Evolutionary conservation across 2,329 filamentous ascomycete genomes (phyloP).

Genomic region (Ramularia collo-cygni): DNA sequence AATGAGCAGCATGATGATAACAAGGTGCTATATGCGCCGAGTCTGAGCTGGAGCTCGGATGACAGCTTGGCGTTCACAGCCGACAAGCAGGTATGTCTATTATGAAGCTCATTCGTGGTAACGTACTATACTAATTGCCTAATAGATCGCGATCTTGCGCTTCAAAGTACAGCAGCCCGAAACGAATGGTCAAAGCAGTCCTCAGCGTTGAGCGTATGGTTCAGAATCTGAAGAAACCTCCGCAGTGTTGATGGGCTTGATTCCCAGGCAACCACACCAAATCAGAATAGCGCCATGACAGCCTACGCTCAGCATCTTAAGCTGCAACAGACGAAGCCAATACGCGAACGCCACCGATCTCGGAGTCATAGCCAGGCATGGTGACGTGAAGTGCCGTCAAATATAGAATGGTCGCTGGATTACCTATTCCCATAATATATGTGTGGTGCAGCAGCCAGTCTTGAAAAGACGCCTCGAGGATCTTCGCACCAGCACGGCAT

Average conservation of each 20-base stretch:
- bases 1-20: conserved; percentile 17
- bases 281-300: no score
- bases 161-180: conserved; percentile 11
- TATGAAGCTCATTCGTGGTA: neutral
- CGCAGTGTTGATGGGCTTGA: no score
- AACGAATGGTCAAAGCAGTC: neutral
- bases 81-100: conserved; percentile 38
- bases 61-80: conserved; percentile 43
- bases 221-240: no score
- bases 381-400: no score
- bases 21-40: conserved; percentile 23
- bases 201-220: no score
- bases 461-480: conserved; percentile 19
- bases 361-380: no score
- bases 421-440: no score
- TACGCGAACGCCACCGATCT: no score
- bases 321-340: no score
- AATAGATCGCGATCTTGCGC: conserved; percentile 17
- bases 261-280: no score
- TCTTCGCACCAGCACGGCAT: conserved; percentile 26
- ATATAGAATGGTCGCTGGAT: no score
- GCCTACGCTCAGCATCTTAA: no score
- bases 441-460: conserved; percentile 5
- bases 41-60: conserved; percentile 47
- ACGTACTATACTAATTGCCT: neutral